Evolutionary conservation across 352 stramenopile species (phyloP).

Genomic region (Synura sp.): DNA sequence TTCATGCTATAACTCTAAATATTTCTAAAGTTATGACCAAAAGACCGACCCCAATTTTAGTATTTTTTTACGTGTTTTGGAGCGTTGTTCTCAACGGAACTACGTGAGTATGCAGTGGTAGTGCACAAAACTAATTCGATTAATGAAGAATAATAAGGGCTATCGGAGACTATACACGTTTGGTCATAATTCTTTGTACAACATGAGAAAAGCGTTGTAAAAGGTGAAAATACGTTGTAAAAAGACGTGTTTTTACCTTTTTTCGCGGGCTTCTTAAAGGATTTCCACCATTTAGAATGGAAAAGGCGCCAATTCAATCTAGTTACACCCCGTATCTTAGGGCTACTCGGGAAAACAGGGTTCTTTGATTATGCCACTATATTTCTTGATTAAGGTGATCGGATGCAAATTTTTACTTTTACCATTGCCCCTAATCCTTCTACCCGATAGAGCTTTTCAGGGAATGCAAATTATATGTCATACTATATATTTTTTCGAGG

Average conservation of each 20-base stretch:
- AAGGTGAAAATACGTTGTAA: conserved; percentile 33
- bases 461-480: conserved; percentile 14
- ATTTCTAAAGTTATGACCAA: conserved; percentile 35
- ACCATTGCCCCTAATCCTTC: conserved; percentile 25
- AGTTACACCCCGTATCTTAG: conserved; percentile 27
- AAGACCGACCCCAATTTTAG: conserved; percentile 6
- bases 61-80: too few species aligned
- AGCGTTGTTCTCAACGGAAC: conserved; percentile 20
- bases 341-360: conserved; percentile 22
- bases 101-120: conserved; percentile 24
- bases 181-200: conserved; percentile 17
- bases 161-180: conserved; percentile 26
- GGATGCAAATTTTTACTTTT: conserved; percentile 31
- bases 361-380: conserved; percentile 35
- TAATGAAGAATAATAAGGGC: conserved; percentile 26
- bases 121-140: conserved; percentile 25
- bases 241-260: conserved; percentile 32
- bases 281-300: conserved; percentile 21
- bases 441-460: conserved; percentile 32
- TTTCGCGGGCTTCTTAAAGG: conserved; percentile 18
- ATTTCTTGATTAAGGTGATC: conserved; percentile 27
- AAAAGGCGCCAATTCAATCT: conserved; percentile 23
- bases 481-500: conserved; percentile 29
- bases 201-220: conserved; percentile 28
- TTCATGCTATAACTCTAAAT: conserved; percentile 32